Evolutionary conservation across 1,284 basidiomycete genomes (phyloP).

Genomic region (Naganishia albida): DNA sequence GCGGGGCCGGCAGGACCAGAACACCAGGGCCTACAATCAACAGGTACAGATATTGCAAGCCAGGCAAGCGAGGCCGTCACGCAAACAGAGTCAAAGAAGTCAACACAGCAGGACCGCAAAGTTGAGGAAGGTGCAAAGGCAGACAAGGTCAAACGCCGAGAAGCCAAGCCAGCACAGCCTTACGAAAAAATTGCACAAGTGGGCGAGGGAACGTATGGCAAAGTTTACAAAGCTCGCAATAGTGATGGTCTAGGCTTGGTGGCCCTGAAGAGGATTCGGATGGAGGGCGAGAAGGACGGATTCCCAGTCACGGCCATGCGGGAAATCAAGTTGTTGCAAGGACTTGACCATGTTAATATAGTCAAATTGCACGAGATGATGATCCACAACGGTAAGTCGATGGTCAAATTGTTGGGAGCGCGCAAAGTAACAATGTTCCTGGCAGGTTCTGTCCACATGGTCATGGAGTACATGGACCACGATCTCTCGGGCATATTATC

Average conservation of each 20-base stretch:
- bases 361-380: slow-evolving; percentile 95
- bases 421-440: slow-evolving; percentile 8
- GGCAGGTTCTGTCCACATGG: slow-evolving; percentile 94
- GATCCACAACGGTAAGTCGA: slow-evolving; percentile 80
- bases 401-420: background rate
- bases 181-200: slow-evolving; percentile 92
- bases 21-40: background rate
- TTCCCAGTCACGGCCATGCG: slow-evolving; percentile 99
- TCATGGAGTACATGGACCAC: slow-evolving; percentile 99
- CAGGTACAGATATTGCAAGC: background rate
- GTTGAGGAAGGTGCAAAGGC: background rate
- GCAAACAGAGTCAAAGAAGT: background rate
- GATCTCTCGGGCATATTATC: slow-evolving; percentile 94
- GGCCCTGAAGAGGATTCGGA: slow-evolving; percentile 93
- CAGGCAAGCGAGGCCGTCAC: background rate
- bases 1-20: background rate
- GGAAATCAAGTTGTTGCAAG: slow-evolving; percentile 96
- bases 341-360: slow-evolving; percentile 83
- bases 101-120: background rate
- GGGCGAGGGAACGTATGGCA: slow-evolving; percentile 98
- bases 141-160: slow-evolving; percentile 3
- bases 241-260: slow-evolving; percentile 72
- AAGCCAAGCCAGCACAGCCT: slow-evolving; percentile 45
- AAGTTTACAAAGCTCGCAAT: slow-evolving; percentile 96
- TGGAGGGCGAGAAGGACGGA: slow-evolving; percentile 96